phyloP scores from a whole-genome alignment of 257 asterid genomes.

The Nicotiana otophora region DNA sequence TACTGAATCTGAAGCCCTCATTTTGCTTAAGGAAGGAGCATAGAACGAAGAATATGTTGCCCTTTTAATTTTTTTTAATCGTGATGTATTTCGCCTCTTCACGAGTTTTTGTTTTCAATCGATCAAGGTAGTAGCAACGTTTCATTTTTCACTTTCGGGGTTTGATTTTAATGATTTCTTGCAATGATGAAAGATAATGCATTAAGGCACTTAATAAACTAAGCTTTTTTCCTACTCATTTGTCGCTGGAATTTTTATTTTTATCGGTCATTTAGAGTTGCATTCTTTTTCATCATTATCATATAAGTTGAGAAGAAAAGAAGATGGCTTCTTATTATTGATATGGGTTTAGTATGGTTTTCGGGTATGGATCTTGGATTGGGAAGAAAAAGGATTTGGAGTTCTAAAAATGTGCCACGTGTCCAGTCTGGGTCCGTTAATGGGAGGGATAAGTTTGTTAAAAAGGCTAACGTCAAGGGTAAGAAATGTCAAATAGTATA shows the following conservation, averaged over 20 bases:
- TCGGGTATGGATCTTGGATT: too few relatives aligned
- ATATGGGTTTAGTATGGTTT: too few relatives aligned
- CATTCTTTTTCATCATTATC: neutral
- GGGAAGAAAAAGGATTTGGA: too few relatives aligned
- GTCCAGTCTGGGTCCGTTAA: too few relatives aligned
- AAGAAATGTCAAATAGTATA: too few relatives aligned
- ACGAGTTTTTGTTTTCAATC: neutral
- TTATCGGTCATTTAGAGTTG: neutral
- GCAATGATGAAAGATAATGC: neutral
- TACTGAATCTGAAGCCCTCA: conserved; percentile 40
- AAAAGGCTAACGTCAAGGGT: too few relatives aligned
- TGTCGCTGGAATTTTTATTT: neutral
- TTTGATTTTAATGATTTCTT: neutral
- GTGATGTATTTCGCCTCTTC: neutral
- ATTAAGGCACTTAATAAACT: conserved; percentile 4
- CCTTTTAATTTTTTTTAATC: neutral
- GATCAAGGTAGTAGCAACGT: neutral
- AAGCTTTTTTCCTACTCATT: neutral
- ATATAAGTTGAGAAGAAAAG: too few relatives aligned
- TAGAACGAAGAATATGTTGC: neutral
- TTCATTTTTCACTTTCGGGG: neutral
- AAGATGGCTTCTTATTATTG: too few relatives aligned
- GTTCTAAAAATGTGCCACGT: too few relatives aligned
- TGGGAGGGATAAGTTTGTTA: too few relatives aligned
- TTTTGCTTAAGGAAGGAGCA: conserved; percentile 19